Conservation (phyloP, 208 protist genomes). For the Novymonas esmeraldas region DNA sequence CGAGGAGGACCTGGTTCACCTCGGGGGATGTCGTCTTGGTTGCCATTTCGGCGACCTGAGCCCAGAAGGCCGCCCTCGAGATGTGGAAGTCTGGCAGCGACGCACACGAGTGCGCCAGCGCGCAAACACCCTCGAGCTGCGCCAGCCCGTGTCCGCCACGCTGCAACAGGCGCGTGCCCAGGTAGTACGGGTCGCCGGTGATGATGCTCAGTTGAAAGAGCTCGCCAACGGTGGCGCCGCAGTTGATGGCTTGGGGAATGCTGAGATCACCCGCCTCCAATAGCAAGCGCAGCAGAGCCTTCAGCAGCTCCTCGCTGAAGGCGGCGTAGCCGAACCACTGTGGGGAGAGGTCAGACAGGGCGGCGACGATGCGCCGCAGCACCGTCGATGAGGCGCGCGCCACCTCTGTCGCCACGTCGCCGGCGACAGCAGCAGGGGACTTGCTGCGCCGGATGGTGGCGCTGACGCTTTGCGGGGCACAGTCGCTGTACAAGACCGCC, state of each 20-base stretch:
- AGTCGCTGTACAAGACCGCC: constrained; percentile 36
- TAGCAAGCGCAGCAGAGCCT: constrained; percentile 54
- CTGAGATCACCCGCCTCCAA: constrained; percentile 41
- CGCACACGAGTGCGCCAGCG: constrained; percentile 66
- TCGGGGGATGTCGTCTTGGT: constrained; percentile 24
- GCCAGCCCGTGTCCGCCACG: constrained; percentile 37
- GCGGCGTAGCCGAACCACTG: constrained; percentile 33
- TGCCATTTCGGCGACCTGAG: constrained; percentile 47
- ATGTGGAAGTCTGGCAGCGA: constrained; percentile 41
- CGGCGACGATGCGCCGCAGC: constrained; percentile 43
- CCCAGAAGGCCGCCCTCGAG: constrained; percentile 82
- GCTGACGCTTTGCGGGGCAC: constrained; percentile 30
- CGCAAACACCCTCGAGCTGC: constrained; percentile 81
- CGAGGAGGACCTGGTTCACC: constrained; percentile 43
- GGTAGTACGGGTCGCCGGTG: constrained; percentile 74
- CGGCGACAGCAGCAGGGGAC: constrained; percentile 30
- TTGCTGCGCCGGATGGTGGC: constrained; percentile 30
- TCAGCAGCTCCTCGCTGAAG: constrained; percentile 70
- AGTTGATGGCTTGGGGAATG: constrained; percentile 51
- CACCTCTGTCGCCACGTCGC: constrained; percentile 58
- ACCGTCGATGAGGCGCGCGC: constrained; percentile 40
- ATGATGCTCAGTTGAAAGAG: constrained; percentile 59
- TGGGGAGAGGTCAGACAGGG: constrained; percentile 35
- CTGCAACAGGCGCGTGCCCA: constrained; percentile 68
- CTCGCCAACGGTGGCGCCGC: constrained; percentile 59